phyloP scores from a whole-genome alignment of 176 grass and related monocot genomes.

The Ensete ventricosum region DNA sequence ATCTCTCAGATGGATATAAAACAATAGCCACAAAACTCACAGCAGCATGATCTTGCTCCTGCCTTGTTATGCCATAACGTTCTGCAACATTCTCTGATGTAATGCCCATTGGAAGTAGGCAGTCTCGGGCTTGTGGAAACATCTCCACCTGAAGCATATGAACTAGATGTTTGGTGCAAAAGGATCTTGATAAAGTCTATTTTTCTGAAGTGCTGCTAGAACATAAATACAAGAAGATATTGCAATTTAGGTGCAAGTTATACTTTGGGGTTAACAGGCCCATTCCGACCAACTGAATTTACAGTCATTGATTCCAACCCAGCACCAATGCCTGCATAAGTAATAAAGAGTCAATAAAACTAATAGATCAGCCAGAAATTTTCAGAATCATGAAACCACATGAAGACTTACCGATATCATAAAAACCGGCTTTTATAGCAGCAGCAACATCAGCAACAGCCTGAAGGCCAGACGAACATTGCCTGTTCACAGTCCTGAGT shows the following conservation, averaged over 20 bases:
- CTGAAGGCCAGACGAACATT: slow-evolving; percentile 94
- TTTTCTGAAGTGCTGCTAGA: background rate
- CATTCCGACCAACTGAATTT: slow-evolving; percentile 31
- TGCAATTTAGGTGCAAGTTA: slow-evolving; percentile 13
- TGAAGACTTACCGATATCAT: slow-evolving; percentile 61
- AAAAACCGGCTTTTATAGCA: slow-evolving; percentile 69
- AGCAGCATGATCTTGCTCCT: slow-evolving; percentile 79
- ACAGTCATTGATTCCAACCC: slow-evolving; percentile 84
- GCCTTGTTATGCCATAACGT: slow-evolving; percentile 66
- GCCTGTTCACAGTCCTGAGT: slow-evolving; percentile 83
- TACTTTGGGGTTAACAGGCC: slow-evolving; percentile 69
- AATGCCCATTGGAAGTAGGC: slow-evolving; percentile 88
- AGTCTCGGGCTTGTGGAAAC: slow-evolving; percentile 81
- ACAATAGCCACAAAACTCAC: slow-evolving; percentile 32
- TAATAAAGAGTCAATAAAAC: background rate
- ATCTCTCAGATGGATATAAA: slow-evolving; percentile 1
- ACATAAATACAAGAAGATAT: background rate
- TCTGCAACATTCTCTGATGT: slow-evolving; percentile 92
- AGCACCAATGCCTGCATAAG: slow-evolving; percentile 66
- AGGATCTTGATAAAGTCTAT: background rate
- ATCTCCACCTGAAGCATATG: slow-evolving; percentile 45
- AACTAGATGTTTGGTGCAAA: slow-evolving; percentile 4
- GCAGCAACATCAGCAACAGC: slow-evolving; percentile 82
- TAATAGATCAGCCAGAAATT: background rate
- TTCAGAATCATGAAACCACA: background rate